phyloP scores from a whole-genome alignment of 2,329 filamentous ascomycete genomes.

The Verticillium zaregamsianum region DNA sequence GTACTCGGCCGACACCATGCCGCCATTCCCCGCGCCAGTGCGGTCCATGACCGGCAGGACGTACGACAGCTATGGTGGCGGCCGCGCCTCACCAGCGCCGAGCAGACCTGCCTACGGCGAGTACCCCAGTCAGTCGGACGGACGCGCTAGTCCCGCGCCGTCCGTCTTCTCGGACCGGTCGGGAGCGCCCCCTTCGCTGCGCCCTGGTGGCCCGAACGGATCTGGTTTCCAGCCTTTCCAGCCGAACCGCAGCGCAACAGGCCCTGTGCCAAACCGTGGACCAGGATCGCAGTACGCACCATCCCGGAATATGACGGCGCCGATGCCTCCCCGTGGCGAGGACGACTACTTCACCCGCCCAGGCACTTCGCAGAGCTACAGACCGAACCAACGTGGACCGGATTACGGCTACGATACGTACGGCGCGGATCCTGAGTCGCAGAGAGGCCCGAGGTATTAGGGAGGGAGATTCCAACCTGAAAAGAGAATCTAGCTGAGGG shows the following conservation, averaged over 20 bases:
- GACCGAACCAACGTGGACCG: conserved; percentile 15
- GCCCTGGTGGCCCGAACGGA: conserved; percentile 10
- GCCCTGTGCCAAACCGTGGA: conserved; percentile 26
- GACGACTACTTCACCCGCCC: conserved; percentile 22
- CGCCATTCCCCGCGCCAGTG: conserved; percentile 26
- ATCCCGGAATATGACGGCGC: conserved; percentile 42
- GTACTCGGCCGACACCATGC: conserved; percentile 20
- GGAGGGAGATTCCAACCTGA: not conserved
- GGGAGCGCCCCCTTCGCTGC: conserved; percentile 14
- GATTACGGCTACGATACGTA: conserved; percentile 21
- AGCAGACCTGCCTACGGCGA: conserved; percentile 4
- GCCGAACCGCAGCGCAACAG: conserved; percentile 35
- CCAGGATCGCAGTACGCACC: conserved; percentile 30
- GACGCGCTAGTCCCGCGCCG: conserved; percentile 27
- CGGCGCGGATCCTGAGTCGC: conserved; percentile 27
- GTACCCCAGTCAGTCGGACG: conserved; percentile 17
- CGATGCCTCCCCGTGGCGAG: conserved; percentile 25
- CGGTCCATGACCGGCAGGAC: conserved; percentile 26
- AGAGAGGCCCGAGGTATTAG: conserved; percentile 23
- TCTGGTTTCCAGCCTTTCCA: conserved; percentile 17
- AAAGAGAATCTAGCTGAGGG: not conserved
- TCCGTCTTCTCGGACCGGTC: conserved; percentile 19
- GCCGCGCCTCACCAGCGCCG: conserved; percentile 7
- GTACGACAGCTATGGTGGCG: conserved; percentile 22
- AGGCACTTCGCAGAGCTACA: conserved; percentile 18